Conservation (phyloP, 306 rosid species). For the Cyclanthera cordifolia region DNA sequence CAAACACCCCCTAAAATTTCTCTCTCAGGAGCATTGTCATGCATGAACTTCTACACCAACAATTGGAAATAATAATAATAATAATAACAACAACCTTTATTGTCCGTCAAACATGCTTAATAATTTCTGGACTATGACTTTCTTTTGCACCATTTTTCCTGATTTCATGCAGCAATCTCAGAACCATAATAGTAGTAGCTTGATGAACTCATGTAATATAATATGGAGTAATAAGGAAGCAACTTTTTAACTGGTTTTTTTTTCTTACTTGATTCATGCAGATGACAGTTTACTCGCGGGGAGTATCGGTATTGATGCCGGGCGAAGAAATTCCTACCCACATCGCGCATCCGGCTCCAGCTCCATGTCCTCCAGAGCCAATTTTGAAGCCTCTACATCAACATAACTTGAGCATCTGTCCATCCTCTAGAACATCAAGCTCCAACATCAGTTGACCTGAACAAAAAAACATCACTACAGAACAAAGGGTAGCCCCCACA, state of each 20-base stretch:
- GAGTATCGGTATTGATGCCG: conserved; percentile 64
- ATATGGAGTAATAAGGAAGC: no score
- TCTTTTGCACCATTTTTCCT: neutral
- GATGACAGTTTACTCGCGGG: conserved; percentile 36
- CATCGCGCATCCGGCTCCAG: conserved; percentile 59
- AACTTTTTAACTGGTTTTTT: no score
- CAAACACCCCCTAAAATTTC: no score
- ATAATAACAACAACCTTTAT: no score
- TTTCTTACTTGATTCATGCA: conserved; percentile 8
- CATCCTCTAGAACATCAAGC: neutral
- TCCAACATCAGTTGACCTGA: neutral
- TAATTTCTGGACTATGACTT: neutral
- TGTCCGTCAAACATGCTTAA: no score
- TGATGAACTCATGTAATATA: no score
- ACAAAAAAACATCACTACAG: no score
- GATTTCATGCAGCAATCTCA: neutral
- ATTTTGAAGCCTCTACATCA: conserved; percentile 33
- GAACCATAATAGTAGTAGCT: neutral
- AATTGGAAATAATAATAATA: no score
- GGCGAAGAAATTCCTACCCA: conserved; percentile 49
- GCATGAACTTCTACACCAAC: no score
- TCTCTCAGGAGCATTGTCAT: no score
- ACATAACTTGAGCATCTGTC: conserved; percentile 1
- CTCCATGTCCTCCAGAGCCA: conserved; percentile 31
- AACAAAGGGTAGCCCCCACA: neutral